Conservation (phyloP, 495 filamentous ascomycete genomes). For the Podospora didyma region DNA sequence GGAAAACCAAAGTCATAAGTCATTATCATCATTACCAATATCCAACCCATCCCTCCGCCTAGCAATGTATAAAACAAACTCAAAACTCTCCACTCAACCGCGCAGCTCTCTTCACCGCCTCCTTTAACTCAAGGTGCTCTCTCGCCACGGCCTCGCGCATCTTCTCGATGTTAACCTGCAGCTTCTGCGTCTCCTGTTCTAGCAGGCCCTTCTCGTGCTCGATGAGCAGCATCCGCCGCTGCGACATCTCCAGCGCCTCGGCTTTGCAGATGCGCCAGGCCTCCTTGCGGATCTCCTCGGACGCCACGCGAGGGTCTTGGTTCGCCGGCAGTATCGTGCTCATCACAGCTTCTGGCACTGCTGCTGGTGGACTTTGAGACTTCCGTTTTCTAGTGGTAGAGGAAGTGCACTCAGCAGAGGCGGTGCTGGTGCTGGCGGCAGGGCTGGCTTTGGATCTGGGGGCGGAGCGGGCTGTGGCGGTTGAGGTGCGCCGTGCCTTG, state of each 20-base stretch:
- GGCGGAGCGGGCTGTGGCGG: background rate
- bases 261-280: slow-evolving; percentile 23
- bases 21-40: no score
- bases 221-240: slow-evolving; percentile 19
- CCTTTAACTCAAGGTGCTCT: slow-evolving; percentile 4
- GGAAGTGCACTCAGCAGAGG: background rate
- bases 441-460: background rate
- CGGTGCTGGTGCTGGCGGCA: background rate
- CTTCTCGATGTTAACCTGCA: slow-evolving; percentile 19
- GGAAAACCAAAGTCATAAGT: no score
- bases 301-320: slow-evolving; percentile 16
- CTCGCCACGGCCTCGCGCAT: slow-evolving; percentile 13
- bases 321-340: slow-evolving; percentile 4
- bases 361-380: background rate
- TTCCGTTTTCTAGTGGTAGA: background rate
- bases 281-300: slow-evolving; percentile 22
- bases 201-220: slow-evolving; percentile 23
- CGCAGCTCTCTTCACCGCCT: slow-evolving; percentile 12
- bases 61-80: no score
- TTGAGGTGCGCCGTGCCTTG: background rate
- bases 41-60: no score
- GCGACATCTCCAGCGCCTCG: slow-evolving; percentile 22
- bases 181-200: slow-evolving; percentile 17
- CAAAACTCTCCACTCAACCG: background rate
- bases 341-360: background rate